Evolutionary conservation across 768 basidiomycete species (phyloP), one percentile per base, ranked within the genome.

Genomic region (Mycena crocata): DNA sequence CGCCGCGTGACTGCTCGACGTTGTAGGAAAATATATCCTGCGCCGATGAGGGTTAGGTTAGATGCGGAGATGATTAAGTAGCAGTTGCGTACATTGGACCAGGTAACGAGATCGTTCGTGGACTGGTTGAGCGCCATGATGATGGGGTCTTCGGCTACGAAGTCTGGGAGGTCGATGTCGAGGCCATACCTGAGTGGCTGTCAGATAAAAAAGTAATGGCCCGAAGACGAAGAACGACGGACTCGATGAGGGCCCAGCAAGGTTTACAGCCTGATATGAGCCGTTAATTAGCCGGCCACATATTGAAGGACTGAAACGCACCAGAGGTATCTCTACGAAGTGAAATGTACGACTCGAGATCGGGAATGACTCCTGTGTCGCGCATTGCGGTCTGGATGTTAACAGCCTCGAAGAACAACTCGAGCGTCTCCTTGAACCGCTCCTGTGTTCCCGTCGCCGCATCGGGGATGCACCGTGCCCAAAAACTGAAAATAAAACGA

Each of bases 11-110:
- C 75, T 92, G 91, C 72, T 93, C 92, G 48, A 87, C 86, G 65
- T 92, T 91, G 76, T 90, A 93, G 0, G 90, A 93, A 73, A 90
- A 89, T 37, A 92, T 89, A 67, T 92, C 91, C 91, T 91, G 62
- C 4, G 37, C 10, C 37, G 32, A 34, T 34, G 37, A 37, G 45
- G 60, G 61, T 46, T 66, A 68, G 50, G 55, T 57, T 23, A 37
- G 21, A 17, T 28, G 19, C 9, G 32, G 14, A 21, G 24, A 7
- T 15, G 9, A 28, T 12, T 23, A 4, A 21, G 17, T 15, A 24
- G 28, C n/a, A 48, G 52, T n/a, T n/a, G 73, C 87, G 72, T 76
- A 92, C 92, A 73, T 94, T 94, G 23, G 92, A 92, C 91, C 91
- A 93, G n/a, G 91, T 88, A 58, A 93, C 90, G 58, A 93, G 82